These are phyloP conservation scores for Elsinoe arachidis DNA, from an alignment of 2,329 filamentous ascomycete genomes.

Conservation along the genomic window DNA sequence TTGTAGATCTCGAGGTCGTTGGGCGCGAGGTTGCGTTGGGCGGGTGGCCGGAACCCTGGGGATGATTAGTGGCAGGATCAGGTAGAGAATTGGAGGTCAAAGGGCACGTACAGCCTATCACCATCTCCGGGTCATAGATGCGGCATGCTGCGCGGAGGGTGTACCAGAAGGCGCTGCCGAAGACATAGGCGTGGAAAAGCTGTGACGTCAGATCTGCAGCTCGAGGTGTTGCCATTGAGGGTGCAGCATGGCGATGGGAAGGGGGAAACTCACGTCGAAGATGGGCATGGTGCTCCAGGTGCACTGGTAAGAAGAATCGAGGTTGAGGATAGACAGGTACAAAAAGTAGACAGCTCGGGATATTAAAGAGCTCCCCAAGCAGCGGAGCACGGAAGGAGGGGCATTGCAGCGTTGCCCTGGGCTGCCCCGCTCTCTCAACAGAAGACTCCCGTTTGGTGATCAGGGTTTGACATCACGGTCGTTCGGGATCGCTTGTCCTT, in stretches of 20 bases:
- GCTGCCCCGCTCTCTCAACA: conserved; percentile 1
- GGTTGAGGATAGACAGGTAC: conserved; percentile 6
- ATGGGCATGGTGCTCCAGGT: conserved; percentile 15
- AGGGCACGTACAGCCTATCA: conserved; percentile 22
- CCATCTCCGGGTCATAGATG: conserved; percentile 27
- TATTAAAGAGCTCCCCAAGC: background rate
- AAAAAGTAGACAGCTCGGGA: background rate
- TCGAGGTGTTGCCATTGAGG: conserved; percentile 9
- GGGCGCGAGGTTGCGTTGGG: conserved; percentile 19
- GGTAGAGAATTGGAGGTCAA: background rate
- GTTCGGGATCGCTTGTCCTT: background rate
- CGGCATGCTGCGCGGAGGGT: conserved; percentile 25
- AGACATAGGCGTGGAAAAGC: conserved; percentile 25
- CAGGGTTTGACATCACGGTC: conserved; percentile 6
- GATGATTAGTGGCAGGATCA: background rate
- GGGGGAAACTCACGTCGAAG: conserved; percentile 15
- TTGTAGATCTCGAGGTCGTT: conserved; percentile 32
- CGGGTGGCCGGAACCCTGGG: conserved; percentile 26
- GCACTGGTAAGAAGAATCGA: background rate
- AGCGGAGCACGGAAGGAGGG: background rate
- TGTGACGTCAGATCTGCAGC: conserved; percentile 16
- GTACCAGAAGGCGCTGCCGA: conserved; percentile 31
- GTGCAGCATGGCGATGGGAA: background rate
- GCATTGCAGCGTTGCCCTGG: background rate
- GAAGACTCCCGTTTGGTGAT: background rate